Evolutionary conservation across 176 grass and related monocot genomes (phyloP).

Genomic region (Dactylis glomerata): DNA sequence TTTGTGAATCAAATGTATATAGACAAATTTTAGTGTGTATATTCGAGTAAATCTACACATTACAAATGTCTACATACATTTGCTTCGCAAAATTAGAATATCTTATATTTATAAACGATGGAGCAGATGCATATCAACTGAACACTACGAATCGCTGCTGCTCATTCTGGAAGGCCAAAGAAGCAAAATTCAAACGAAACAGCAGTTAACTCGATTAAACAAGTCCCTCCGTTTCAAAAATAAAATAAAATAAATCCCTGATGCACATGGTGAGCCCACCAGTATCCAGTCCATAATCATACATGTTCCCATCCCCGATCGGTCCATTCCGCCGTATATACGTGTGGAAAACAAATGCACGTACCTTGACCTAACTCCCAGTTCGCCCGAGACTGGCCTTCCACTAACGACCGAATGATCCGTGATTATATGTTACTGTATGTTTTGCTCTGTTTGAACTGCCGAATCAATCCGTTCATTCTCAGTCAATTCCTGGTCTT

Average conservation of each 20-base stretch:
- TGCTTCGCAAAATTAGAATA: no score
- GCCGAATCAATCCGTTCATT: background rate
- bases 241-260: no score
- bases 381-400: background rate
- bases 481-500: conserved; percentile 26
- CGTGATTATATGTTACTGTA: background rate
- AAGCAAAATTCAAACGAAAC: background rate
- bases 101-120: no score
- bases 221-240: no score
- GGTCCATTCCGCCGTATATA: background rate
- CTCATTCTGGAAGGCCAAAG: background rate
- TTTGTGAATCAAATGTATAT: no score
- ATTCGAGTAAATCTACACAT: no score
- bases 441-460: conserved; percentile 4
- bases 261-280: background rate
- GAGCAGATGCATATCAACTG: no score
- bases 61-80: no score
- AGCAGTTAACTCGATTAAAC: background rate
- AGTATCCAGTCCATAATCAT: background rate
- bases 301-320: background rate
- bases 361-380: conserved; percentile 19
- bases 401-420: background rate
- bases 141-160: background rate
- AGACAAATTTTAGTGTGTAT: no score
- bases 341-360: conserved; percentile 20